Evolutionary conservation across 139 green algal genomes (phyloP).

Genomic region (Tetraselmis striata): DNA sequence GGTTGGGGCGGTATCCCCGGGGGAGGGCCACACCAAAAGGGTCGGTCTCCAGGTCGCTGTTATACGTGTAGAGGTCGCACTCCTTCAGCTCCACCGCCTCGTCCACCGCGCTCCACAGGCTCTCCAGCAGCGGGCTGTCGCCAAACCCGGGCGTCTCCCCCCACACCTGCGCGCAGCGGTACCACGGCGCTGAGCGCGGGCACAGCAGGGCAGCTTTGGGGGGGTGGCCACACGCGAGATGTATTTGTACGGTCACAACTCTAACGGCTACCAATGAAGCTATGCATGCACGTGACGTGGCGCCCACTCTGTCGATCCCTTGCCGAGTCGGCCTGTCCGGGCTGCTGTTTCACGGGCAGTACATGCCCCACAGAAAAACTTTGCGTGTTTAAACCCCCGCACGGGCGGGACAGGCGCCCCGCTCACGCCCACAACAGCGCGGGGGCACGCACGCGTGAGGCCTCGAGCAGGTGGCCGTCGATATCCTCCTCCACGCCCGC

Average conservation of each 20-base stretch:
- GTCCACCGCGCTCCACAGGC: slow-evolving; percentile 83
- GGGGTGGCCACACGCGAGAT: slow-evolving; percentile 1
- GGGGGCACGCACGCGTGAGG: slow-evolving; percentile 38
- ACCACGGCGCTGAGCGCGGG: not conserved
- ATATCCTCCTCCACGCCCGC: slow-evolving; percentile 69
- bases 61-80: slow-evolving; percentile 92
- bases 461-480: slow-evolving; percentile 81
- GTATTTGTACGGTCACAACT: no score
- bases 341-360: no score
- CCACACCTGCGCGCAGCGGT: slow-evolving; percentile 63
- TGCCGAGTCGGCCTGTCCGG: no score
- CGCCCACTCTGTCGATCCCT: no score
- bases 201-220: not conserved
- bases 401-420: no score
- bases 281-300: no score
- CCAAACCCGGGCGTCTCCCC: slow-evolving; percentile 66
- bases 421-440: no score
- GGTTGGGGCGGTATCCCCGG: no score
- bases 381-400: no score
- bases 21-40: slow-evolving; percentile 62
- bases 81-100: slow-evolving; percentile 82
- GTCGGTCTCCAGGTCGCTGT: slow-evolving; percentile 73
- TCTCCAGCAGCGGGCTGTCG: slow-evolving; percentile 76
- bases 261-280: no score
- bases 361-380: no score